Percentiles rank a stretch among this genome's conserved stretches.
Evolutionary conservation across 371 early-diverging fungal species (phyloP).

Genomic region (Basidiobolus meristosporus): DNA sequence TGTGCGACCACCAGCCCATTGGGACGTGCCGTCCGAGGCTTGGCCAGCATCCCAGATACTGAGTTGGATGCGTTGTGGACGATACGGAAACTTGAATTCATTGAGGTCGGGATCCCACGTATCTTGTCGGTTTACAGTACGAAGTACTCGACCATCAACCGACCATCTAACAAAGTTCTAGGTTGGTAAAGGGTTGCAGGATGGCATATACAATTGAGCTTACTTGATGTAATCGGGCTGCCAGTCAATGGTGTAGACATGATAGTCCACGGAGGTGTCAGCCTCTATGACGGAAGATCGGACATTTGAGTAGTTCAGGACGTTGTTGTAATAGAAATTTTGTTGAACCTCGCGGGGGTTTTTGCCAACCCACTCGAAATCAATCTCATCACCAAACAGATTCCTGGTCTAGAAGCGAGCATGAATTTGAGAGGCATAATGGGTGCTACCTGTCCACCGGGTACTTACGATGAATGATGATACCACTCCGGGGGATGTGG

Average conservation of each 20-base stretch:
- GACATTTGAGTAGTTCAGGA: constrained; percentile 21
- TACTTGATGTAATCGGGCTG: constrained; percentile 26
- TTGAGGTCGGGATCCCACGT: constrained; percentile 8
- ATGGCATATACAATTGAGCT: too few species aligned
- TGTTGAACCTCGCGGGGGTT: constrained; percentile 26
- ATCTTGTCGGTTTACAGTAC: constrained; percentile 16
- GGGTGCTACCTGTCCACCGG: too few species aligned
- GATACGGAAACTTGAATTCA: constrained; percentile 23
- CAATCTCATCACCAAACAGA: constrained; percentile 37
- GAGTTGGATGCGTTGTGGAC: constrained; percentile 32
- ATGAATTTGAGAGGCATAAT: too few species aligned
- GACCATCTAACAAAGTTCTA: constrained; percentile 33
- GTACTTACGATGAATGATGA: constrained; percentile 51
- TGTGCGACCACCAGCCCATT: constrained; percentile 44
- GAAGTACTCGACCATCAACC: constrained; percentile 19
- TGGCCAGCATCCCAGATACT: constrained; percentile 49
- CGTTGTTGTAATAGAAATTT: constrained; percentile 42
- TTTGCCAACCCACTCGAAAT: constrained; percentile 44
- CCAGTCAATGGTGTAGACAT: constrained; percentile 27
- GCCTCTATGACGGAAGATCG: neutral
- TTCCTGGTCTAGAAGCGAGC: too few species aligned
- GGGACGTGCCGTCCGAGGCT: constrained; percentile 21
- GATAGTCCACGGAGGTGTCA: constrained; percentile 9
- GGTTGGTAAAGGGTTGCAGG: too few species aligned
- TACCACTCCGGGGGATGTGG: constrained; percentile 26